Percentiles rank a stretch among this genome's conserved stretches.
phyloP scores from a whole-genome alignment of 2,329 filamentous ascomycete genomes.

The Canariomyces notabilis region DNA sequence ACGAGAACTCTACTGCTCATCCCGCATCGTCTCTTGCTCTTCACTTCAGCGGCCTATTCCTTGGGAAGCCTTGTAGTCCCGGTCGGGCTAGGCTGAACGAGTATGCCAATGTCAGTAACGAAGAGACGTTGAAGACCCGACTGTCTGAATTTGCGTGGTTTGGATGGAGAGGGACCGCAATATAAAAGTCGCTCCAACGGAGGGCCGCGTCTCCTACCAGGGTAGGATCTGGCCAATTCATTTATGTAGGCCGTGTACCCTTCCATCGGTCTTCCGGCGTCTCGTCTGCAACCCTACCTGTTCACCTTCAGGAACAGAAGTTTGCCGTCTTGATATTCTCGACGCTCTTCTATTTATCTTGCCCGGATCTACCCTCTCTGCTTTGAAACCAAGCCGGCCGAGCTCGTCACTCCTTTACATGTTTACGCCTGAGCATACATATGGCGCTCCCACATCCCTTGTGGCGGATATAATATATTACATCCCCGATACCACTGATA shows the following conservation, averaged over 20 bases:
- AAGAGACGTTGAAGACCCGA: not conserved
- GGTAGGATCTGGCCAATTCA: constrained; percentile 20
- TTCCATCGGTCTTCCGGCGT: constrained; percentile 13
- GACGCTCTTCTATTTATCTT: constrained; percentile 11
- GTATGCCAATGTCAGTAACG: not conserved
- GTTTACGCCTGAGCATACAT: not conserved
- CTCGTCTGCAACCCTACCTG: constrained; percentile 21
- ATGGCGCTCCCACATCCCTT: constrained; percentile 1
- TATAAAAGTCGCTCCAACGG: constrained; percentile 12
- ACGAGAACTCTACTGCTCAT: not conserved
- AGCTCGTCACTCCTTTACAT: constrained; percentile 1
- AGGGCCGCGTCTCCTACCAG: constrained; percentile 14
- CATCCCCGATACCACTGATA: not conserved
- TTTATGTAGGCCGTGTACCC: constrained; percentile 20
- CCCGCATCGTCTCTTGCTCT: not conserved
- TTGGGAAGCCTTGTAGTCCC: too few species aligned
- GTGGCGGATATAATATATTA: constrained; percentile 9
- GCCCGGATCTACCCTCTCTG: constrained; percentile 1
- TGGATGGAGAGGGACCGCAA: constrained; percentile 14
- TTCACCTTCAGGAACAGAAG: constrained; percentile 6
- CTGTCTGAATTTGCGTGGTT: constrained; percentile 2
- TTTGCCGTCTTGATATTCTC: constrained; percentile 12
- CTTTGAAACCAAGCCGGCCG: not conserved
- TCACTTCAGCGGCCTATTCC: not conserved
- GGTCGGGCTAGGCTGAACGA: not conserved